Percentiles rank a stretch among this genome's conserved stretches.
These are phyloP conservation scores for Lentinus polychrous DNA, from an alignment of 1,284 basidiomycete genomes.

Conservation along the genomic window DNA sequence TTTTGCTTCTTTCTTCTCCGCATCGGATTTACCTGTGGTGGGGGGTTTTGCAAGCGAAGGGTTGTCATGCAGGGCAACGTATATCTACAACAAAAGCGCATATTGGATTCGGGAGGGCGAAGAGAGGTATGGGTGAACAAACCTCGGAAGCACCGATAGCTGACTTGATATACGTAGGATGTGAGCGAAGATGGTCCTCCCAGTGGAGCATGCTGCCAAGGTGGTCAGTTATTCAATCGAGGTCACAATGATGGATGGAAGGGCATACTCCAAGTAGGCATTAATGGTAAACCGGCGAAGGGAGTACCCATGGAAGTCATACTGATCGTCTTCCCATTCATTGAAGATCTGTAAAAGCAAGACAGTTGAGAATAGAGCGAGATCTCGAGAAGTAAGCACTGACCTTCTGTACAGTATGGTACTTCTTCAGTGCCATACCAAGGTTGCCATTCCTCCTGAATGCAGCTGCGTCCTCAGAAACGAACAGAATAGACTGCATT, in stretches of 20 bases:
- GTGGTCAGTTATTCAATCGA: neutral
- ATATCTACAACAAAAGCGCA: constrained; percentile 48
- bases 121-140: constrained; percentile 13
- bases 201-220: constrained; percentile 67
- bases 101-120: neutral
- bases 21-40: constrained; percentile 45
- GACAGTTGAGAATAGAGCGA: neutral
- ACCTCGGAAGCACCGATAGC: constrained; percentile 66
- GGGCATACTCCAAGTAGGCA: constrained; percentile 70
- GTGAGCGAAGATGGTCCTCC: constrained; percentile 75
- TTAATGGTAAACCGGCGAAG: constrained; percentile 86
- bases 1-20: constrained; percentile 84
- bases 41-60: constrained; percentile 48
- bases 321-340: constrained; percentile 93
- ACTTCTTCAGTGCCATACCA: constrained; percentile 86
- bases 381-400: no score
- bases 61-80: constrained; percentile 69
- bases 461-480: constrained; percentile 79
- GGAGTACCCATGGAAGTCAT: constrained; percentile 97
- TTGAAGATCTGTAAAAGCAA: constrained; percentile 59
- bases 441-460: constrained; percentile 60
- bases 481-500: constrained; percentile 92
- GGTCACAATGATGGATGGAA: constrained; percentile 32
- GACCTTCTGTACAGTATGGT: constrained; percentile 72
- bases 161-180: constrained; percentile 74